Evolutionary conservation across 2,329 filamentous ascomycete species (phyloP).

Genomic region (Pyrenochaeta sp.): DNA sequence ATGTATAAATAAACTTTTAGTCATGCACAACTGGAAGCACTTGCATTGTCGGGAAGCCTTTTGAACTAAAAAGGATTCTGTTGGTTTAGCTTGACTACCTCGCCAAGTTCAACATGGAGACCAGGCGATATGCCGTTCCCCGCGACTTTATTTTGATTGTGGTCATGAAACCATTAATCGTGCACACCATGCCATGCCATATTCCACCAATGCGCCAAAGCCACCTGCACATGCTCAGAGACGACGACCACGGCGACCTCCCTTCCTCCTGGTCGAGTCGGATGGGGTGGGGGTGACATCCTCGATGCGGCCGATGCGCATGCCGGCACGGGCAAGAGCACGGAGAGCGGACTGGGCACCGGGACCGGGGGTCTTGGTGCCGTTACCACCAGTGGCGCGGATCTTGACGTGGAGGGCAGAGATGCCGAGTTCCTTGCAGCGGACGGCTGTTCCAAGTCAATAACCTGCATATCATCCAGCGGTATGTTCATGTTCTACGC

Average conservation of each 20-base stretch:
- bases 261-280: constrained; percentile 99
- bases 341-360: constrained; percentile 99
- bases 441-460: constrained; percentile 66
- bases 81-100: constrained; percentile 46
- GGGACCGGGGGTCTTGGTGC: constrained; percentile 99
- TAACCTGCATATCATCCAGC: constrained; percentile 45
- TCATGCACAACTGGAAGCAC: constrained; percentile 39
- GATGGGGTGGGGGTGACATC: constrained; percentile 99
- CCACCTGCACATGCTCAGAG: constrained; percentile 71
- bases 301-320: constrained; percentile 99
- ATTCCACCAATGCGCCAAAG: constrained; percentile 47
- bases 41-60: constrained; percentile 42
- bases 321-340: constrained; percentile 97
- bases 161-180: constrained; percentile 46
- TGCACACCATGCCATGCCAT: constrained; percentile 43
- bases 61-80: constrained; percentile 48
- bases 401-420: constrained; percentile 99
- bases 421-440: constrained; percentile 86
- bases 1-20: constrained; percentile 30
- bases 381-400: constrained; percentile 99
- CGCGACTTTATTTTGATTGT: constrained; percentile 48
- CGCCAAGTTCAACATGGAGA: constrained; percentile 50
- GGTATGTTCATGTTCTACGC: constrained; percentile 16
- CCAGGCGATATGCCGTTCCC: constrained; percentile 49
- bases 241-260: constrained; percentile 99